These are phyloP conservation scores for Ogataea pini DNA, from an alignment of 805 yeast species.

Conservation along the genomic window DNA sequence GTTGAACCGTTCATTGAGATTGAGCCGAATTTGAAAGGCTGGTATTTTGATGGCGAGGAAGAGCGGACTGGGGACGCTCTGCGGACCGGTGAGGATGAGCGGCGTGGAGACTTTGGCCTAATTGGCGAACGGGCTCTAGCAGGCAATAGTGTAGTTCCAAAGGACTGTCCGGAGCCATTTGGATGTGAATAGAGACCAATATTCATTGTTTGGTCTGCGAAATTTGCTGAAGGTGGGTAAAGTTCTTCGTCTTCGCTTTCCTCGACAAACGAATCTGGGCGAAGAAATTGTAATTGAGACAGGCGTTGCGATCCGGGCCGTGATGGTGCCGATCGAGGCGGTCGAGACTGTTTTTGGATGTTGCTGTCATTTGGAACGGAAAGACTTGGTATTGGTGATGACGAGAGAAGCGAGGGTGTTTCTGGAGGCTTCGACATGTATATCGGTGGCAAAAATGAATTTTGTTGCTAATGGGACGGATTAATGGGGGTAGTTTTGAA, in stretches of 20 bases:
- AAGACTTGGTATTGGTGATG: not conserved
- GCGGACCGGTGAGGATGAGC: conserved; percentile 31
- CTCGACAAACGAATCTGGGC: conserved; percentile 24
- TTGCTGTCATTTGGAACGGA: not conserved
- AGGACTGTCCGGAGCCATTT: conserved; percentile 21
- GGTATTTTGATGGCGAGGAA: conserved; percentile 36
- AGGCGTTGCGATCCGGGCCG: conserved; percentile 8
- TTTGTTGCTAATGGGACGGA: not conserved
- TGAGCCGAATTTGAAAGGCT: conserved; percentile 69
- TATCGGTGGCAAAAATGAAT: too few species aligned
- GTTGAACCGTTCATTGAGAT: conserved; percentile 37
- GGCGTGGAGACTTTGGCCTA: conserved; percentile 29
- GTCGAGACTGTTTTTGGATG: not conserved
- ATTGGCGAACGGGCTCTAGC: conserved; percentile 27
- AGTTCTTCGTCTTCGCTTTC: conserved; percentile 17
- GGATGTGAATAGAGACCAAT: conserved; percentile 17
- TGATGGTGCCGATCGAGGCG: not conserved
- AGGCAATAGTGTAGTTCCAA: conserved; percentile 8
- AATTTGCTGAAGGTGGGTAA: not conserved
- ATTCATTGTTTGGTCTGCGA: not conserved
- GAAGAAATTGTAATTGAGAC: conserved; percentile 14
- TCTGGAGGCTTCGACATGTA: not conserved
- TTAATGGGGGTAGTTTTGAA: too few species aligned
- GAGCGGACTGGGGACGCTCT: conserved; percentile 30
- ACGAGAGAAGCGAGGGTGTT: not conserved